Conservation (phyloP, 2,329 filamentous ascomycete species). For the Ascochyta lentis region DNA sequence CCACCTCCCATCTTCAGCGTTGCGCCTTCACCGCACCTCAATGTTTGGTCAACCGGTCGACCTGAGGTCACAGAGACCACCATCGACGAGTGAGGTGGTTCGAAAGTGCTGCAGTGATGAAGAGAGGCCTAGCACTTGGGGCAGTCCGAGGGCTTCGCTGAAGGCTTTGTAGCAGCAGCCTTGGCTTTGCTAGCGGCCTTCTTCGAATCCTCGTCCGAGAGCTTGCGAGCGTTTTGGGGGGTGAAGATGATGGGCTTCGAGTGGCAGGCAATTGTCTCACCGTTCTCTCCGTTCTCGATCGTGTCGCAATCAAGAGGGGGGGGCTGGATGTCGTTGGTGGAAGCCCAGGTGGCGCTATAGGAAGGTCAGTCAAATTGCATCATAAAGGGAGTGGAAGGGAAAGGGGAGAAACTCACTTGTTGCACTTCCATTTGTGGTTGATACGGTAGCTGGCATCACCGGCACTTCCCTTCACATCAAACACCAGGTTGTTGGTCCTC, state of each 20-base stretch:
- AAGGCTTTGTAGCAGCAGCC: background rate
- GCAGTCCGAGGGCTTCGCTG: background rate
- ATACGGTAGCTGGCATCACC: slow-evolving; percentile 33
- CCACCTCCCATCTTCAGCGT: background rate
- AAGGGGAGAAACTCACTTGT: slow-evolving; percentile 28
- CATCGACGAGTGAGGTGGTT: background rate
- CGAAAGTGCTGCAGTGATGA: background rate
- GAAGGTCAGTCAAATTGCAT: background rate
- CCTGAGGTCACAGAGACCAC: background rate
- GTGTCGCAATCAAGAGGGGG: slow-evolving; percentile 19
- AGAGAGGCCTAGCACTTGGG: background rate
- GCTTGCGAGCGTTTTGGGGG: slow-evolving; percentile 30
- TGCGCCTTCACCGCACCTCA: background rate
- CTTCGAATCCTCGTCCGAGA: slow-evolving; percentile 12
- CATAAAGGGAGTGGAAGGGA: background rate
- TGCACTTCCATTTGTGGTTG: slow-evolving; percentile 38
- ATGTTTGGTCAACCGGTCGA: background rate
- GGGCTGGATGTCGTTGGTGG: slow-evolving; percentile 24
- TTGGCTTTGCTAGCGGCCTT: background rate
- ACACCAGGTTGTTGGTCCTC: slow-evolving; percentile 24
- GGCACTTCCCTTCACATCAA: slow-evolving; percentile 29
- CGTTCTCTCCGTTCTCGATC: slow-evolving; percentile 4
- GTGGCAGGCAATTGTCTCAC: slow-evolving; percentile 14
- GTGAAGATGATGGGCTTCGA: slow-evolving; percentile 16
- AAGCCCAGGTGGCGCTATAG: slow-evolving; percentile 28